Conservation (phyloP, 805 yeast species). For the Yamadazyma tumulicola region DNA sequence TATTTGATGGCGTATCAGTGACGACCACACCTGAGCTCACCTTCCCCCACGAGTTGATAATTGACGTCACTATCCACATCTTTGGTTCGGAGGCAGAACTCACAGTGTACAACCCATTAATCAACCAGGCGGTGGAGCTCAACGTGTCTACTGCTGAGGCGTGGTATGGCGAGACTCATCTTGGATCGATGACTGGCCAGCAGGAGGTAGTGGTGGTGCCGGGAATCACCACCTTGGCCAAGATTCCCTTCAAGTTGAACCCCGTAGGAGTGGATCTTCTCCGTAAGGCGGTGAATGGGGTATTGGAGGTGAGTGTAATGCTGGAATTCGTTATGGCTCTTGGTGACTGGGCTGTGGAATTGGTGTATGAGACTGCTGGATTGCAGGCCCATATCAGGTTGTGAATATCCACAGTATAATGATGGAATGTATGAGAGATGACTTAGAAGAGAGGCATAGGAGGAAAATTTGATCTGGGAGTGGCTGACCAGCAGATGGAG, state of each 20-base stretch:
- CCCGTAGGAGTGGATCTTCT: conserved; percentile 48
- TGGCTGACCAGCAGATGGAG: too few species aligned
- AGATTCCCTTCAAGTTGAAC: conserved; percentile 46
- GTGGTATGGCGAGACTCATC: conserved; percentile 38
- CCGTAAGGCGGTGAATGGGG: conserved; percentile 48
- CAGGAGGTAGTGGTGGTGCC: conserved; percentile 47
- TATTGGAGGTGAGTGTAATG: conserved; percentile 43
- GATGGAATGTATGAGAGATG: too few species aligned
- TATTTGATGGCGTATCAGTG: neutral
- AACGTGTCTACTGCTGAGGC: conserved; percentile 47
- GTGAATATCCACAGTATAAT: neutral
- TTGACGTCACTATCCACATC: conserved; percentile 51
- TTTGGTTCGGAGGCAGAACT: conserved; percentile 53
- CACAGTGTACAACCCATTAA: conserved; percentile 51
- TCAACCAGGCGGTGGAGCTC: conserved; percentile 42
- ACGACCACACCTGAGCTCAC: conserved; percentile 1
- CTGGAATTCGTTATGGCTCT: conserved; percentile 21
- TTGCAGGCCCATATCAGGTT: conserved; percentile 5
- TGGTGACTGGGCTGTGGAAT: neutral
- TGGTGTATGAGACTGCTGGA: conserved; percentile 2
- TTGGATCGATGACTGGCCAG: conserved; percentile 45
- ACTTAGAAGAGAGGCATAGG: neutral
- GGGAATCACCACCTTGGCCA: conserved; percentile 48
- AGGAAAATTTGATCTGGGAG: neutral
- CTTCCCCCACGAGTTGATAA: conserved; percentile 28